Conservation (phyloP, 495 filamentous ascomycete species). For the Podospora conica region DNA sequence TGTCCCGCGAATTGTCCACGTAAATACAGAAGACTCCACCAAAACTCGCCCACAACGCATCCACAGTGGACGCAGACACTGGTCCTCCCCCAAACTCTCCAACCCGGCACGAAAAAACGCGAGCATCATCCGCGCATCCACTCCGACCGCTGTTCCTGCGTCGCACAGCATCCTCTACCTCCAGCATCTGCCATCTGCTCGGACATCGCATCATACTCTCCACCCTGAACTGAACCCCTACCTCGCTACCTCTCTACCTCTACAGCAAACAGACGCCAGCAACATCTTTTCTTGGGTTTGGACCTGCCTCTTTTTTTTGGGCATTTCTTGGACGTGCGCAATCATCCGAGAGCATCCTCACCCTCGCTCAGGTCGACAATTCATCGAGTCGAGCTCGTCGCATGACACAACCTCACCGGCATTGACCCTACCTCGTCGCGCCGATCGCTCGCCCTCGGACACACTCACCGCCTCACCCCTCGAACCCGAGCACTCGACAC, state of each 20-base stretch:
- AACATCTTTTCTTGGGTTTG: neutral
- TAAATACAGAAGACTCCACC: neutral
- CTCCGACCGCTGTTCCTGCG: neutral
- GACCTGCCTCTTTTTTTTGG: neutral
- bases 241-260: neutral
- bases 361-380: neutral
- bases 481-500: conserved; percentile 7
- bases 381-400: conserved; percentile 10
- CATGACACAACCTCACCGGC: conserved; percentile 12
- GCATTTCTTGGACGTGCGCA: neutral
- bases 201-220: neutral
- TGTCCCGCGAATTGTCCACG: neutral
- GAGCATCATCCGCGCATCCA: neutral
- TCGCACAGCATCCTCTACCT: neutral
- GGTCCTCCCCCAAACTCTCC: neutral
- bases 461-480: neutral
- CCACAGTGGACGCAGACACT: neutral
- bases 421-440: neutral
- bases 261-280: neutral
- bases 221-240: neutral
- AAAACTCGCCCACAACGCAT: neutral
- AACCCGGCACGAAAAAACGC: neutral
- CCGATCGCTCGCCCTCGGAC: conserved; percentile 5
- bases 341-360: neutral
- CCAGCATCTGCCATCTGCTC: neutral